A percentile compares a stretch with the other conserved stretches of the same genome.
These are phyloP conservation scores for Chaetoscypha palmicola DNA, from an alignment of 2,329 filamentous ascomycete species.

Conservation along the genomic window DNA sequence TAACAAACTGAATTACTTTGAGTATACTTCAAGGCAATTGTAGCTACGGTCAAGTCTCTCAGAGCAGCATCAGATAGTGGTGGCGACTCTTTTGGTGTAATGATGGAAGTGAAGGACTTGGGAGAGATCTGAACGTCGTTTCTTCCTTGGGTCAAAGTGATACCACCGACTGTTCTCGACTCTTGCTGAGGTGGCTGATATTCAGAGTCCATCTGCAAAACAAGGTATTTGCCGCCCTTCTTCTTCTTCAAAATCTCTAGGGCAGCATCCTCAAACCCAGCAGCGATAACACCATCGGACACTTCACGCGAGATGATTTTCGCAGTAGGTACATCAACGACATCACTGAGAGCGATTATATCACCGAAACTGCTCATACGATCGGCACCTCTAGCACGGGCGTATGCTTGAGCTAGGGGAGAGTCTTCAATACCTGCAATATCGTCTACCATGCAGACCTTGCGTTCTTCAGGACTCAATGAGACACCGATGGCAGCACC, in stretches of 20 bases:
- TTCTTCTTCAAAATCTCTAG: constrained; percentile 93
- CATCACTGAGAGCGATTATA: constrained; percentile 84
- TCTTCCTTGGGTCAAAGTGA: constrained; percentile 82
- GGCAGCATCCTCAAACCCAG: constrained; percentile 76
- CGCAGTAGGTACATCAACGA: constrained; percentile 86
- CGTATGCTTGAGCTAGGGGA: constrained; percentile 85
- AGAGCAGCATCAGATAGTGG: constrained; percentile 73
- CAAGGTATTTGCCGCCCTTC: constrained; percentile 95
- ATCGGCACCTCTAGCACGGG: constrained; percentile 89
- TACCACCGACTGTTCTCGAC: constrained; percentile 80
- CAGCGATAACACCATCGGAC: constrained; percentile 92
- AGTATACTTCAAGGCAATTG: constrained; percentile 96
- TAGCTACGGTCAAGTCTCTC: constrained; percentile 87
- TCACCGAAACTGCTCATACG: constrained; percentile 99
- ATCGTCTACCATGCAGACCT: constrained; percentile 98
- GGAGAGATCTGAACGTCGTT: constrained; percentile 86
- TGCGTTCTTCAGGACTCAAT: constrained; percentile 78
- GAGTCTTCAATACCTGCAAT: constrained; percentile 84
- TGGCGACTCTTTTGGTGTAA: constrained; percentile 74
- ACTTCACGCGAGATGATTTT: constrained; percentile 98
- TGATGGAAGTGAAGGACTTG: constrained; percentile 74
- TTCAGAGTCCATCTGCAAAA: constrained; percentile 86
- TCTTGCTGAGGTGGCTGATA: constrained; percentile 72
- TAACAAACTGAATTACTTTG: constrained; percentile 99
- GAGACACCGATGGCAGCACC: constrained; percentile 91